phyloP scores from a whole-genome alignment of 2,329 filamentous ascomycete species.

The Anthostomella pinea region DNA sequence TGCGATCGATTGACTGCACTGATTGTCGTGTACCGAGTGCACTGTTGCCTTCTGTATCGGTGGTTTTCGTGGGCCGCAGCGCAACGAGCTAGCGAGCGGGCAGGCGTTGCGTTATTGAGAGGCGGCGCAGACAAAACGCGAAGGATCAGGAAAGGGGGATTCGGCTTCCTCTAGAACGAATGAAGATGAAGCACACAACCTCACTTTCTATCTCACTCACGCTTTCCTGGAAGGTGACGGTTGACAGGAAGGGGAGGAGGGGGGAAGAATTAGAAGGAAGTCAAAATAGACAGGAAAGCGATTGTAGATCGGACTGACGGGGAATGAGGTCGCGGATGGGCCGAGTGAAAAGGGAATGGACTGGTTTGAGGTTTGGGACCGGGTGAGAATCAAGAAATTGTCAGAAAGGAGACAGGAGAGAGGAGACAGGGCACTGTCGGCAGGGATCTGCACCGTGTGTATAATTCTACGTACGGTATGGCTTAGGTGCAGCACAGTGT shows the following conservation, averaged over 20 bases:
- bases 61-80: too few species aligned
- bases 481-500: too few species aligned
- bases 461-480: constrained; percentile 4
- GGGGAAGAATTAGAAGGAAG: constrained; percentile 12
- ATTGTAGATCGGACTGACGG: constrained; percentile 28
- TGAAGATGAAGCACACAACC: constrained; percentile 23
- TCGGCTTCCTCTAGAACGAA: constrained; percentile 25
- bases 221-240: constrained; percentile 16
- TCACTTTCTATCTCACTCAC: constrained; percentile 17
- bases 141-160: constrained; percentile 10
- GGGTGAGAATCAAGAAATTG: constrained; percentile 31
- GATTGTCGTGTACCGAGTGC: too few species aligned
- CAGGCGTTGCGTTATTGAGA: constrained; percentile 16
- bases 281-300: constrained; percentile 24
- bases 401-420: constrained; percentile 26
- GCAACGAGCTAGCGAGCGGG: constrained; percentile 13
- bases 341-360: constrained; percentile 21
- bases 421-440: constrained; percentile 9
- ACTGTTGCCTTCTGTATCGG: too few species aligned
- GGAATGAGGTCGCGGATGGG: constrained; percentile 12
- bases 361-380: constrained; percentile 22
- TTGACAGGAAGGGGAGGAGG: constrained; percentile 11
- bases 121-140: constrained; percentile 11
- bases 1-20: too few species aligned
- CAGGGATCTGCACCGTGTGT: constrained; percentile 15